Evolutionary conservation across 257 asterid species (phyloP), one percentile per base, ranked within the genome.

Genomic region (Gardenia jasminoides): DNA sequence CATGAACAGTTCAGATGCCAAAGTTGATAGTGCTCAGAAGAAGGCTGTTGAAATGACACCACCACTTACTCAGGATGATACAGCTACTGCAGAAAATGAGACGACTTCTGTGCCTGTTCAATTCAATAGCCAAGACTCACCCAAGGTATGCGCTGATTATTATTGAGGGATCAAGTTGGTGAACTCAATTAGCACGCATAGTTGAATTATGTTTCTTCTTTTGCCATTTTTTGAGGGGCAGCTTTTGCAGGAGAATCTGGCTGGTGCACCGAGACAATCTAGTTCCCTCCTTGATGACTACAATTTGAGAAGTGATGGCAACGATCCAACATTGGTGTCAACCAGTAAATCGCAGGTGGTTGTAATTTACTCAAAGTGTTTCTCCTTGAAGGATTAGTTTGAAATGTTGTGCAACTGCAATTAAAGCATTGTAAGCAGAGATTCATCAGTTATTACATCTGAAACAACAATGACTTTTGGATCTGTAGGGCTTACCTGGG

Each of bases 251-350:
- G 88, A 82, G 85, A 86, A 76, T 79, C 85, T 72, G 84, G 90
- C 36, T 80, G 86, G 80, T 67, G 86, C 54, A 71, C 70, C 74
- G 67, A 78, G 82, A 68, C 87, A 71, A 52, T 72, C 90, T 70
- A 73, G 79, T 89, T 83, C 97, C 81, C 96, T 95, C 70, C 89
- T 93, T 64, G 97, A 85, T 70, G 97, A 92, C 80, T 95, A 93
- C 83, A 19, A 71, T 82, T 83, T 96, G 67, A 87, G 79, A 80
- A 89, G 88, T 30, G 78, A 87, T 46, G 75, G 69, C 65, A 89
- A 85, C 82, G 90, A 85, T 67, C 36, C 73, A 67, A 70, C 81
- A 36, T 41, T 87, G 70, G 83, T 84, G 78, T 74, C 93, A 68
- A 78, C 92, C 79, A 79, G 75, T 62, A 83, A 85, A 81, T 70